phyloP scores from a whole-genome alignment of 2,329 filamentous ascomycete species.

The Chaetomium globosum region DNA sequence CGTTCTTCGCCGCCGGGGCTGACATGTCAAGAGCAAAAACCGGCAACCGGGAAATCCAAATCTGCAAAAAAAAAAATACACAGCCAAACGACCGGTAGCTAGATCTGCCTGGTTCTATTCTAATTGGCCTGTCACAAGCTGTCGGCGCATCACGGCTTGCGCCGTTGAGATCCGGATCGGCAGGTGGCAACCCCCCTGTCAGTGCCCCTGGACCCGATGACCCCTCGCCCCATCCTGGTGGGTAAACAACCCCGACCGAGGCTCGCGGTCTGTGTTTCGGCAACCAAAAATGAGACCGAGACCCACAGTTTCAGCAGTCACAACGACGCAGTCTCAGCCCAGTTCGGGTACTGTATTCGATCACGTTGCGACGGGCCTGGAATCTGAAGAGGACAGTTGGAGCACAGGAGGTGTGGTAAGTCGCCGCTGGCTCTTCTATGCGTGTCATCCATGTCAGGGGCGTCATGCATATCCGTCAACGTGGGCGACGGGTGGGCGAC shows the following conservation, averaged over 20 bases:
- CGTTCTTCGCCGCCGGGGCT: background rate
- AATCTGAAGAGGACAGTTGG: background rate
- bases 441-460: background rate
- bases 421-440: background rate
- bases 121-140: background rate
- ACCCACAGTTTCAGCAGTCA: background rate
- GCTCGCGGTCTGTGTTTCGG: conserved; percentile 4
- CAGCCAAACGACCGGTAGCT: background rate
- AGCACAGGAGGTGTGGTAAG: background rate
- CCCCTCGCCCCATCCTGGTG: conserved; percentile 8
- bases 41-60: background rate
- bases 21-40: conserved; percentile 8
- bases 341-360: background rate
- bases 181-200: conserved; percentile 8
- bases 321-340: background rate
- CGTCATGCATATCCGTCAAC: background rate
- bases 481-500: background rate
- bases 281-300: conserved; percentile 10
- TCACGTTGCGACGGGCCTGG: background rate
- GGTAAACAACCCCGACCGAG: conserved; percentile 16
- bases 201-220: background rate
- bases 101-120: background rate
- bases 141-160: conserved; percentile 7
- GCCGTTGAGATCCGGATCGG: conserved; percentile 5
- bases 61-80: background rate